phyloP scores from a whole-genome alignment of 2,329 filamentous ascomycete genomes.

The Cladosporium sp. region DNA sequence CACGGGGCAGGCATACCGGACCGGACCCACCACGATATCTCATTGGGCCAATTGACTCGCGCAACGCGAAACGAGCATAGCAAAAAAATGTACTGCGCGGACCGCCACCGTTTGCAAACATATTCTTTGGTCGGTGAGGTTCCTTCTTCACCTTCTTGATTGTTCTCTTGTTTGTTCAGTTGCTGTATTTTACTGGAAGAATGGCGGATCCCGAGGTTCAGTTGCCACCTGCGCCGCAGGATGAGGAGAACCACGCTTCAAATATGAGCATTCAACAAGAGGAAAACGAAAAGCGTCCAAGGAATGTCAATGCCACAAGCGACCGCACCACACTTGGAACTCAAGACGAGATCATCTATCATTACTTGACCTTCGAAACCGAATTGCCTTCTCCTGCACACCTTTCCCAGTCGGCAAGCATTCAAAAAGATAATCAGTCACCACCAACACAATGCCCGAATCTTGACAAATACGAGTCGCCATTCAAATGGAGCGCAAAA shows the following conservation, averaged over 20 bases:
- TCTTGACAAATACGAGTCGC: conserved; percentile 61
- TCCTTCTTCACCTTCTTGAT: no score
- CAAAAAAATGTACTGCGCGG: conserved; percentile 9
- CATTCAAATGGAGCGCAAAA: conserved; percentile 65
- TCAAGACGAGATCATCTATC: conserved; percentile 45
- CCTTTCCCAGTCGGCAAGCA: conserved; percentile 25
- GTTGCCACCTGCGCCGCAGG: conserved; percentile 24
- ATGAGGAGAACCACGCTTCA: conserved; percentile 15
- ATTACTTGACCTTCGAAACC: conserved; percentile 60
- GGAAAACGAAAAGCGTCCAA: conserved; percentile 24
- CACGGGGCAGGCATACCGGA: conserved; percentile 7
- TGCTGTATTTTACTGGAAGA: neutral
- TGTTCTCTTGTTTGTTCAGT: no score
- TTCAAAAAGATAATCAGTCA: conserved; percentile 19
- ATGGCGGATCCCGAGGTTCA: conserved; percentile 38
- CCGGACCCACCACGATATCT: conserved; percentile 9
- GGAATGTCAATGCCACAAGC: conserved; percentile 17
- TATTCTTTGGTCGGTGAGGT: neutral
- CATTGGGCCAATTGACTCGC: conserved; percentile 6
- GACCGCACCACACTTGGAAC: conserved; percentile 11
- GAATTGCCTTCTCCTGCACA: conserved; percentile 46
- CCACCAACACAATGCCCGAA: conserved; percentile 55
- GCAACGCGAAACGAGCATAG: conserved; percentile 7
- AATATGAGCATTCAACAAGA: conserved; percentile 17
- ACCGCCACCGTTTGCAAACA: conserved; percentile 1